Percentiles rank a stretch among this genome's conserved stretches.
phyloP scores from a whole-genome alignment of 495 filamentous ascomycete genomes.

The Neurospora cerealis region DNA sequence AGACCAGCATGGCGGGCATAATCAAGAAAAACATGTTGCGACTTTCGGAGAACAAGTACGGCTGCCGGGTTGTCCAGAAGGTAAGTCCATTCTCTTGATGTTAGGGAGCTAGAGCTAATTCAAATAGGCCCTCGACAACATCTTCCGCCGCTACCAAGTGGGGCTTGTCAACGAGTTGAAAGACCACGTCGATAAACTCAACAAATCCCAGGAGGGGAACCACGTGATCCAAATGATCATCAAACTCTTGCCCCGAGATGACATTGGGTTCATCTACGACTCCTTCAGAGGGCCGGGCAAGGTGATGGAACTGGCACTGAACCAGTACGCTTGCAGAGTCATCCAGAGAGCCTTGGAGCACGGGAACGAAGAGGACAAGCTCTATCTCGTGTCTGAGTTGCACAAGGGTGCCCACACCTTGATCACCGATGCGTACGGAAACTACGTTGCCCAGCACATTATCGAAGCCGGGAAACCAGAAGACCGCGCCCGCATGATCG shows the following conservation, averaged over 20 bases:
- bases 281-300: slow-evolving; percentile 58
- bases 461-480: slow-evolving; percentile 72
- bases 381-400: slow-evolving; percentile 66
- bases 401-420: slow-evolving; percentile 60
- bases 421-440: slow-evolving; percentile 85
- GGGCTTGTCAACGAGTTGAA: slow-evolving; percentile 76
- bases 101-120: slow-evolving; percentile 5
- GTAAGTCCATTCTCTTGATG: slow-evolving; percentile 26
- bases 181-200: slow-evolving; percentile 64
- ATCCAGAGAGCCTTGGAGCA: slow-evolving; percentile 89
- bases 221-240: slow-evolving; percentile 96
- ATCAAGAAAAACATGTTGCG: slow-evolving; percentile 79
- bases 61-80: slow-evolving; percentile 94
- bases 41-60: slow-evolving; percentile 85
- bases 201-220: slow-evolving; percentile 89
- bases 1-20: slow-evolving; percentile 69
- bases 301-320: slow-evolving; percentile 66
- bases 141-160: slow-evolving; percentile 83
- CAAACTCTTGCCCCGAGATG: slow-evolving; percentile 68
- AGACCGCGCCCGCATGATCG: slow-evolving; percentile 65
- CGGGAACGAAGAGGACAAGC: slow-evolving; percentile 62
- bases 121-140: slow-evolving; percentile 74
- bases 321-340: slow-evolving; percentile 86
- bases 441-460: slow-evolving; percentile 94
- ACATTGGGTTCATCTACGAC: slow-evolving; percentile 83